Evolutionary conservation across 192 early-diverging fungal species (phyloP).

Genomic region (Hyaloraphidium curvatum): DNA sequence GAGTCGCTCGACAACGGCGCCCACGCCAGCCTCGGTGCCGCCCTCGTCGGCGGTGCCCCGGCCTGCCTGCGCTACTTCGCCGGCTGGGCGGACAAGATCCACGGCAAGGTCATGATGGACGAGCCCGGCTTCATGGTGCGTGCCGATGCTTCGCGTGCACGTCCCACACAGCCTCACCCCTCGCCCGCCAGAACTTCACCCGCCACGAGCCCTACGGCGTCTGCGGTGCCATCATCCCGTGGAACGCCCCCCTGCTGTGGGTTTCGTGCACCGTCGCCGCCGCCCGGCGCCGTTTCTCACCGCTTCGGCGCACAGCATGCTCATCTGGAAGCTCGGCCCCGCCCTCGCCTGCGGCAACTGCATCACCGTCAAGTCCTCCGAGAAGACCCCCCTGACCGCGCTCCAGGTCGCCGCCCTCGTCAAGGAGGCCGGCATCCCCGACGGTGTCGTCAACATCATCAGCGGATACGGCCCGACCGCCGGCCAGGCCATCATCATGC

Average conservation of each 20-base stretch:
- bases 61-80: not conserved
- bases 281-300: no score
- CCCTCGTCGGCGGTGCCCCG: conserved; percentile 9
- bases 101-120: conserved; percentile 13
- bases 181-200: conserved; percentile 12
- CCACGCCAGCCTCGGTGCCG: not conserved
- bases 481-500: conserved; percentile 16
- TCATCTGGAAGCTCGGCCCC: conserved; percentile 17
- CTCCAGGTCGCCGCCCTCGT: conserved; percentile 16
- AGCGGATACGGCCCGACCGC: conserved; percentile 17
- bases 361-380: conserved; percentile 17
- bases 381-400: conserved; percentile 16
- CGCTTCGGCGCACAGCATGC: no score
- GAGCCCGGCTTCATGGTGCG: no score
- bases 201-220: conserved; percentile 15
- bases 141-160: no score
- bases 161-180: no score
- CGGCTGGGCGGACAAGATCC: conserved; percentile 10
- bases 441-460: conserved; percentile 18
- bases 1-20: not conserved
- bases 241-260: conserved; percentile 8
- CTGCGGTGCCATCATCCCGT: conserved; percentile 16
- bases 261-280: no score
- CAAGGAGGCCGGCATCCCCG: conserved; percentile 9
- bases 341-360: conserved; percentile 16